A percentile compares a stretch with the other conserved stretches of the same genome.
Evolutionary conservation across 345 rosid species (phyloP).

Genomic region (Rhodomyrtus tomentosa): DNA sequence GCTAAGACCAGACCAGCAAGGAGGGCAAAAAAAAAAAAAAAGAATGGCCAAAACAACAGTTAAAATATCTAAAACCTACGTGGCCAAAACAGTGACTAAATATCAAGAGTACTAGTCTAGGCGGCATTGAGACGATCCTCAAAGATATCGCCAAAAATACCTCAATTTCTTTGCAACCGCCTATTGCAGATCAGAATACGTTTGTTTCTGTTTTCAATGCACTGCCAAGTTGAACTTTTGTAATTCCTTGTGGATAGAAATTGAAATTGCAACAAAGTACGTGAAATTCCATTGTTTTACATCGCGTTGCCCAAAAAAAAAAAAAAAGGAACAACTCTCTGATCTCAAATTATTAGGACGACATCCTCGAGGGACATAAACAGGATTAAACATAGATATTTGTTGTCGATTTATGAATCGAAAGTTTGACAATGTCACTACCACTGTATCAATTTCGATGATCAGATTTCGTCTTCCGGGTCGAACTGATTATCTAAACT

Average conservation of each 20-base stretch:
- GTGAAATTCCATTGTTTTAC: background rate
- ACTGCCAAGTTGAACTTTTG: background rate
- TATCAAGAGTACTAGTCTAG: too few relatives aligned
- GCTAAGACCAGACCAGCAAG: too few relatives aligned
- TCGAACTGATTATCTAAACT: background rate
- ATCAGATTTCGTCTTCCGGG: background rate
- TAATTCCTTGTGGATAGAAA: background rate
- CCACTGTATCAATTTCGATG: background rate
- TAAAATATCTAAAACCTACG: too few relatives aligned
- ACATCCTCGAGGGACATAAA: background rate
- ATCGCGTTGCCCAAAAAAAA: background rate
- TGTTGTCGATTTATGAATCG: background rate
- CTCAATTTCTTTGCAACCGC: too few relatives aligned
- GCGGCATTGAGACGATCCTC: too few relatives aligned
- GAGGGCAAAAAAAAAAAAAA: too few relatives aligned
- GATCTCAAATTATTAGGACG: background rate
- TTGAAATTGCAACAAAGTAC: background rate
- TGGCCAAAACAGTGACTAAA: too few relatives aligned
- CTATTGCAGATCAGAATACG: too few relatives aligned
- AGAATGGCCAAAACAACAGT: too few relatives aligned
- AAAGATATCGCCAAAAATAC: too few relatives aligned
- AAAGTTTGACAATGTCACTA: background rate
- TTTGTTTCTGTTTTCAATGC: background rate
- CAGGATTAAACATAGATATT: background rate
- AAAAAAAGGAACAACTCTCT: background rate